Conservation (phyloP, 2,329 filamentous ascomycete genomes). For the Keithomyces neogunnii region DNA sequence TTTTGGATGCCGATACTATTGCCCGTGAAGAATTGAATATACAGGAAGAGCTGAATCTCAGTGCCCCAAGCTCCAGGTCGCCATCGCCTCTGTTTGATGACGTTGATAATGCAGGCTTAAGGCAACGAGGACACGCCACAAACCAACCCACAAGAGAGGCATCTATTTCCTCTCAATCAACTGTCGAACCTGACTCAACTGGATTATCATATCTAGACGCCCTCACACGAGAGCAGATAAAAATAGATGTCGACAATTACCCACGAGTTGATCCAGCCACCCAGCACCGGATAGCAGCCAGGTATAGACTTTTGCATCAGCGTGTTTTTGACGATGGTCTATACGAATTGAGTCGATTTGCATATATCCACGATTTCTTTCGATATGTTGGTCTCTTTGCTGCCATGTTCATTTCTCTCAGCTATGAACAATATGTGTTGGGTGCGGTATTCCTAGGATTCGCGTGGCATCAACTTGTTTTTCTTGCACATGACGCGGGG, state of each 20-base stretch:
- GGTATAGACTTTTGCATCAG: conserved; percentile 72
- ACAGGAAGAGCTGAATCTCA: conserved; percentile 23
- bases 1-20: conserved; percentile 25
- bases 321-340: conserved; percentile 66
- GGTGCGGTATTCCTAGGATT: conserved; percentile 70
- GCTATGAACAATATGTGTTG: conserved; percentile 54
- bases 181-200: conserved; percentile 46
- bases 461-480: conserved; percentile 92
- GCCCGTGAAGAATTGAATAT: conserved; percentile 7
- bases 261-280: conserved; percentile 65
- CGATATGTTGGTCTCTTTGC: conserved; percentile 62
- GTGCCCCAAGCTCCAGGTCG: conserved; percentile 43
- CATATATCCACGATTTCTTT: conserved; percentile 65
- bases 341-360: conserved; percentile 75
- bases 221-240: conserved; percentile 62
- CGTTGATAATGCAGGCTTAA: conserved; percentile 15
- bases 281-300: conserved; percentile 67
- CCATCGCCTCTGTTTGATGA: conserved; percentile 43
- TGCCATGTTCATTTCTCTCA: conserved; percentile 53
- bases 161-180: conserved; percentile 27
- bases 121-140: conserved; percentile 17
- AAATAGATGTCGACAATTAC: conserved; percentile 71
- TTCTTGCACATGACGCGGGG: conserved; percentile 88
- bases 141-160: background rate
- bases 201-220: conserved; percentile 58